Evolutionary conservation across 1,284 basidiomycete genomes (phyloP), one percentile per base, ranked within the genome.

Genomic region (Ganoderma meredithae): DNA sequence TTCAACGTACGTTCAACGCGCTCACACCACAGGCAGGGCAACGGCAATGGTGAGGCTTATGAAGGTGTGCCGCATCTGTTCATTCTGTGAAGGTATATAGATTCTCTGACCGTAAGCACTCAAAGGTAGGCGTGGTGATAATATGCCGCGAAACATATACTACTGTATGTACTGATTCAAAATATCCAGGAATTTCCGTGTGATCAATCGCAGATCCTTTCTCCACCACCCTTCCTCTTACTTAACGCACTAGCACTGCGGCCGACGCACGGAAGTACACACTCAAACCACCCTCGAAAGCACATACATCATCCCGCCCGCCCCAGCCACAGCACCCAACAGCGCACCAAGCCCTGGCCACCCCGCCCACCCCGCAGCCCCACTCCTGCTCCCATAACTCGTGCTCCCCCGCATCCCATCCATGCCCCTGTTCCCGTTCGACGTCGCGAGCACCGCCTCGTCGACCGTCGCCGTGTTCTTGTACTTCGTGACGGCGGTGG

Each of bases 401-500:
- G 87, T 89, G 66, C 84, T 85, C 44, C 84, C 84, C 19, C 80
- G 60, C 8, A 71, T 63, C 31, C 71, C 63, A 33, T 76, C 78
- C 74, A 78, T 77, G 62, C 82, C 85, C 10, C 74, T 73, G 69
- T 85, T 83, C 4, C 88, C 88, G 75, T 88, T 87, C 22, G 36
- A 84, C 25, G 85, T 86, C 39, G 82, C 85, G 60, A 88, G 76
- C 47, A 80, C 76, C 39, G 74, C 65, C 8, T 81, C 75, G 71
- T 76, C 75, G 49, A 77, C 64, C 31, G 74, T 75, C 58, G 71
- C 77, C 8, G 77, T 89, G 70, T 89, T 88, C 22, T 71, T 71
- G 40, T 80, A 82, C 76, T 81, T 84, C 33, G 86, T 87, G 56
- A 79, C 62, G 17, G 79, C 80, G 2, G 85, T 86, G 13, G 90